These are phyloP conservation scores for Rhizophora apiculata DNA, from an alignment of 345 rosid species.

Conservation along the genomic window DNA sequence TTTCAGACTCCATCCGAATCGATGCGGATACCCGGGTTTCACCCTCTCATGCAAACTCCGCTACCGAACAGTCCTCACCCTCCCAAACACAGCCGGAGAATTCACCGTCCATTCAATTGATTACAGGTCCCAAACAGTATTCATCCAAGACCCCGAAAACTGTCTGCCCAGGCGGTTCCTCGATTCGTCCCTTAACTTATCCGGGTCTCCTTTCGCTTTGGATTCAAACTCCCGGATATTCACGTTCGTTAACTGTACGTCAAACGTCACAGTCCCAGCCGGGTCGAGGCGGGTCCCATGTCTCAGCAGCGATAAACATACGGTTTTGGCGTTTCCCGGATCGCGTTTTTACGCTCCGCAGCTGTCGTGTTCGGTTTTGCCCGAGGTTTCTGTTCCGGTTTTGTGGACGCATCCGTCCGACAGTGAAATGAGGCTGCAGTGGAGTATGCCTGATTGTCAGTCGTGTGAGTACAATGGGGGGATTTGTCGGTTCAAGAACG, in stretches of 20 bases:
- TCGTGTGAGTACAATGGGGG: constrained; percentile 33
- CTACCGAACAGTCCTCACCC: constrained; percentile 21
- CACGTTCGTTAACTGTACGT: constrained; percentile 40
- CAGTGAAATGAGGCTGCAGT: constrained; percentile 17
- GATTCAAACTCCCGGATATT: neutral
- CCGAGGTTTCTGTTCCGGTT: constrained; percentile 21
- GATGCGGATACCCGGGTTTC: constrained; percentile 43
- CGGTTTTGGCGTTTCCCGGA: constrained; percentile 20
- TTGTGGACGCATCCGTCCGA: constrained; percentile 8
- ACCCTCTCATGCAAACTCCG: constrained; percentile 35
- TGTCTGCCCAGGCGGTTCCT: constrained; percentile 39
- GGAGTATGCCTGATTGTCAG: constrained; percentile 42
- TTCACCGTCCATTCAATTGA: constrained; percentile 38
- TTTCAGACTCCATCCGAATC: constrained; percentile 19
- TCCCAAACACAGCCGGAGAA: constrained; percentile 30
- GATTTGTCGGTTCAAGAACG: constrained; percentile 30
- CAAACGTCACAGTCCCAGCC: neutral
- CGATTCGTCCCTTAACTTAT: constrained; percentile 15
- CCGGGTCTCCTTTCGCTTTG: constrained; percentile 22
- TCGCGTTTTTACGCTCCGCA: too few species aligned
- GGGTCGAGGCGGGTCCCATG: constrained; percentile 24
- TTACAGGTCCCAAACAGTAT: constrained; percentile 29
- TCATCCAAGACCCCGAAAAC: constrained; percentile 34
- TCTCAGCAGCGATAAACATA: constrained; percentile 30
- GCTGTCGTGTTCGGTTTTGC: constrained; percentile 14